Base-by-base conservation (phyloP, 2,329 filamentous ascomycete species). In the Elsinoe arachidis region DNA sequence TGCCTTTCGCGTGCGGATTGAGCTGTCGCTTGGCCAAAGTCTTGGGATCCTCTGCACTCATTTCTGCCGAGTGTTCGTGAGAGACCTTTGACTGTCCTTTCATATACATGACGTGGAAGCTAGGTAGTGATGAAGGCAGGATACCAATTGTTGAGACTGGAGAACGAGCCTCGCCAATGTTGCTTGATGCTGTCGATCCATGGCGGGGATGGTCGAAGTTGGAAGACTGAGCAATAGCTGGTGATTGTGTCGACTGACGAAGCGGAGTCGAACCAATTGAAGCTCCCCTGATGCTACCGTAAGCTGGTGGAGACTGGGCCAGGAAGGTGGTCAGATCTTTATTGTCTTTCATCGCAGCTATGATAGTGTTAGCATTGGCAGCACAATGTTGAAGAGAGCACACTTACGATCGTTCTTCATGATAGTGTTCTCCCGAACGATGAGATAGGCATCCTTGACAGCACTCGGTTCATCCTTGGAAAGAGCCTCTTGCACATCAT, bases 371-470 rank as follows among this genome's bases (percentile, higher is more conserved):
- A 57, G 55, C 33, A 17, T 14, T 19, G 3, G 10, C 15, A 12
- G 33, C 14, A 35, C 12, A 2, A 39, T 23, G 21, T 47, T 47
- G 17, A 23, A 41, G 30, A 53, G 51, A 83, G 7, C 10, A 44
- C 14, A 17, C 88, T 83, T 78, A 95, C 89, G 90, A 70, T 90
- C 95, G 57, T 85, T 86, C 70, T 91, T 88, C 91, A 97, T 97
- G 70, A 97, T 82, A 71, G 96, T 93, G 70, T 97, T 97, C 73
- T 99, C 93, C 55, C 92, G 84, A 23, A 99, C 90, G 70, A 99
- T 99, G 74, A 96, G 85, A 74, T 97, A 99, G 1, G 93, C 93
- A 73, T 99, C 93, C 74, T 99, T 99, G 78, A 99, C 96, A 10
- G 93, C 91, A 59, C 91, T 97, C 11, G 93, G 93, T 70, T 99